Percentiles rank a stretch among this genome's conserved stretches.
These are phyloP conservation scores for Boletus semigastroideus DNA, from an alignment of 1,284 basidiomycete species.

Conservation along the genomic window DNA sequence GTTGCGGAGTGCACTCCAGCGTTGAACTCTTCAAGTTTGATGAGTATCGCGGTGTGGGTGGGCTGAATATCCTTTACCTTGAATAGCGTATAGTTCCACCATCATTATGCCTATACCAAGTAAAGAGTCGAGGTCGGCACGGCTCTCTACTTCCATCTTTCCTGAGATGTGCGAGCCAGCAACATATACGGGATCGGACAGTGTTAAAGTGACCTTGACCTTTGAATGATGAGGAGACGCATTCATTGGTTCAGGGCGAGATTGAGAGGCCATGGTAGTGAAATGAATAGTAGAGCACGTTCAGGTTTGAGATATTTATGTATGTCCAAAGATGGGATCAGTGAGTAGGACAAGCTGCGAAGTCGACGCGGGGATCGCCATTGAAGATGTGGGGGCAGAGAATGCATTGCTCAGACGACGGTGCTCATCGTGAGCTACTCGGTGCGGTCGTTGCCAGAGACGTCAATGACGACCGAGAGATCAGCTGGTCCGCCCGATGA, in stretches of 20 bases:
- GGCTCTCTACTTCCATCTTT: slow-evolving; percentile 75
- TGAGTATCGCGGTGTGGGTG: slow-evolving; percentile 1
- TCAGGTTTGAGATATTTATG: neutral
- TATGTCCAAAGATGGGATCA: neutral
- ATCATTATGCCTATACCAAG: slow-evolving; percentile 71
- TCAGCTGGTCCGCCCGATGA: neutral
- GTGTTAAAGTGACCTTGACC: slow-evolving; percentile 60
- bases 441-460: slow-evolving; percentile 2
- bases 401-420: slow-evolving; percentile 18
- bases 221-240: slow-evolving; percentile 71
- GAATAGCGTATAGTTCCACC: slow-evolving; percentile 70
- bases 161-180: slow-evolving; percentile 65
- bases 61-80: slow-evolving; percentile 46
- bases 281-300: slow-evolving; percentile 6
- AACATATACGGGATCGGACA: slow-evolving; percentile 58
- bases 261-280: slow-evolving; percentile 29
- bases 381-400: neutral
- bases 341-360: neutral
- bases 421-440: slow-evolving; percentile 17
- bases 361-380: slow-evolving; percentile 15
- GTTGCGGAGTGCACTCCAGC: slow-evolving; percentile 76
- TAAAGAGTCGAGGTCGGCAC: slow-evolving; percentile 56
- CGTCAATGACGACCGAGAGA: neutral
- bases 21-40: slow-evolving; percentile 52
- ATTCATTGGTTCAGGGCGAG: slow-evolving; percentile 70